A percentile compares a stretch with the other conserved stretches of the same genome.
These are phyloP conservation scores for Ogataea glucozyma DNA, from an alignment of 805 yeast species.

Conservation along the genomic window DNA sequence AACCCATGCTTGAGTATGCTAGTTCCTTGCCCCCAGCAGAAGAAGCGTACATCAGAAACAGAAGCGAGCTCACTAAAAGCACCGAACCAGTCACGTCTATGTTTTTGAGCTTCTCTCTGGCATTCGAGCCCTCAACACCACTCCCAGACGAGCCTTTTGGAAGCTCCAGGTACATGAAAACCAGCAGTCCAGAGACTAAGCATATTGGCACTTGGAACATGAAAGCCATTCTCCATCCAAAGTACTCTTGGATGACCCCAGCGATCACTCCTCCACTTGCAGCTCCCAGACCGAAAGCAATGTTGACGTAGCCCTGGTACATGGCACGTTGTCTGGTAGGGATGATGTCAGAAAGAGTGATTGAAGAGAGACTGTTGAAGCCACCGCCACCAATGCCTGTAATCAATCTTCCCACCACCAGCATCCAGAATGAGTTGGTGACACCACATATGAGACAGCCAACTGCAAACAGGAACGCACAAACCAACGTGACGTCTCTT, in stretches of 20 bases:
- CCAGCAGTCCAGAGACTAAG: slow-evolving; percentile 40
- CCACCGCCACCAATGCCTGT: slow-evolving; percentile 94
- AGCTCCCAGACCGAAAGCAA: slow-evolving; percentile 76
- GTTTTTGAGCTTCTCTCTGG: slow-evolving; percentile 50
- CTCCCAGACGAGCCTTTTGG: slow-evolving; percentile 51
- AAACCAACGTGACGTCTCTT: slow-evolving; percentile 37
- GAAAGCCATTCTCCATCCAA: slow-evolving; percentile 72
- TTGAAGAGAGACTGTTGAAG: slow-evolving; percentile 70
- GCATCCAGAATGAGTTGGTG: slow-evolving; percentile 41
- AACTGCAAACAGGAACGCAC: slow-evolving; percentile 35
- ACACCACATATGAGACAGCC: slow-evolving; percentile 47
- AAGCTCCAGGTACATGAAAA: slow-evolving; percentile 39
- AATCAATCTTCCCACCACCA: slow-evolving; percentile 61
- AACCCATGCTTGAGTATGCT: slow-evolving; percentile 45
- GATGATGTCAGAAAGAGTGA: slow-evolving; percentile 74
- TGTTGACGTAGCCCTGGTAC: slow-evolving; percentile 80
- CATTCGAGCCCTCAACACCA: slow-evolving; percentile 48
- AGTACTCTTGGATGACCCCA: slow-evolving; percentile 50
- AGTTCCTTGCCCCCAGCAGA: slow-evolving; percentile 64
- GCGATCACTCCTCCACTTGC: slow-evolving; percentile 69
- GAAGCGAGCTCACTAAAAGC: slow-evolving; percentile 56
- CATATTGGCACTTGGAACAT: slow-evolving; percentile 54
- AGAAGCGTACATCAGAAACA: slow-evolving; percentile 62
- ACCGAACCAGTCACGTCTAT: slow-evolving; percentile 70
- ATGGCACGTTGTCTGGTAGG: slow-evolving; percentile 76